phyloP scores from a whole-genome alignment of 345 rosid species.

The Salix udensis region DNA sequence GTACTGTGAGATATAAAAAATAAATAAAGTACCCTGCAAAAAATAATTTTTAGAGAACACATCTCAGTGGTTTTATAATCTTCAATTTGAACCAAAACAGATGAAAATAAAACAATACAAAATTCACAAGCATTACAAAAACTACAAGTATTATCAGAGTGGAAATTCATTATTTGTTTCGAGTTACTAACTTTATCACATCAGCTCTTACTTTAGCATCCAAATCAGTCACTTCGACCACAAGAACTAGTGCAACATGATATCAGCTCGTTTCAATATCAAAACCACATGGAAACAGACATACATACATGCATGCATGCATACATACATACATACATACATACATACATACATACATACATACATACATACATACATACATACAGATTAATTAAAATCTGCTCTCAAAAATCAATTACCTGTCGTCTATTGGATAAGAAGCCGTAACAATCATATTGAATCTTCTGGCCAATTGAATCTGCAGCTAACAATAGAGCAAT shows the following conservation, averaged over 20 bases:
- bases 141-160: background rate
- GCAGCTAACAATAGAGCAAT: conserved; percentile 70
- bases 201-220: background rate
- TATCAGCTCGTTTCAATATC: background rate
- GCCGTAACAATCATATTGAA: conserved; percentile 80
- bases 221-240: background rate
- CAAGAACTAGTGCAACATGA: background rate
- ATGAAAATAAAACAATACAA: background rate
- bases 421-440: conserved; percentile 89
- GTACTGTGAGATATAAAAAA: no score
- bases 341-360: no score
- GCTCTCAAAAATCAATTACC: conserved; percentile 40
- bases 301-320: no score
- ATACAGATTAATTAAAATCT: no score
- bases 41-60: background rate
- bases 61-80: background rate
- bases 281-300: background rate
- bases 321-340: no score
- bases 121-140: background rate
- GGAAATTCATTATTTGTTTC: background rate
- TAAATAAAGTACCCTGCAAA: no score
- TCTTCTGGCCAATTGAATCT: conserved; percentile 81
- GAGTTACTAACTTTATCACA: background rate
- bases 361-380: no score
- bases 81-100: background rate